Evolutionary conservation across 208 protist species (phyloP).

Genomic region (Vickermania spadyakhi): DNA sequence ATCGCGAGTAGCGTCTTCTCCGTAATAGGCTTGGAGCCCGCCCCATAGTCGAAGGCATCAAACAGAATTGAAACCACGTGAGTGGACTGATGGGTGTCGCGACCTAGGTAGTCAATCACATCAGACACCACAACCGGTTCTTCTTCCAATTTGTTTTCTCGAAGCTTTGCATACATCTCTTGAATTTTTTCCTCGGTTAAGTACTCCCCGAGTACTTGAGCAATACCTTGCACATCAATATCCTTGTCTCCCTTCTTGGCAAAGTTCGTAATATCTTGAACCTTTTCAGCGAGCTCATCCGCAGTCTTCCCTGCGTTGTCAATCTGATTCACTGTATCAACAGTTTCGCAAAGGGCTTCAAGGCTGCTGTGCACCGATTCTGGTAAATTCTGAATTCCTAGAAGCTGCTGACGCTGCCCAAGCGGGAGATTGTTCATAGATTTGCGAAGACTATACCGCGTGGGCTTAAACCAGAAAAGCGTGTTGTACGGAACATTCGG

Average conservation of each 20-base stretch:
- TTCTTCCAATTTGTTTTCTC: conserved; percentile 61
- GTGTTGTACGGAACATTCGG: conserved; percentile 81
- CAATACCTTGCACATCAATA: conserved; percentile 43
- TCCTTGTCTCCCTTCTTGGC: conserved; percentile 72
- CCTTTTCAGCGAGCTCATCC: conserved; percentile 66
- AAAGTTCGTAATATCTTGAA: conserved; percentile 64
- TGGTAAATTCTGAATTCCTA: conserved; percentile 84
- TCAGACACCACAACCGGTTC: conserved; percentile 74
- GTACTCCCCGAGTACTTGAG: conserved; percentile 55
- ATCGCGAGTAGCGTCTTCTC: conserved; percentile 68
- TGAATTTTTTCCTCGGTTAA: conserved; percentile 75
- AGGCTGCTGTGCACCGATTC: conserved; percentile 71
- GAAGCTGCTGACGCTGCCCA: conserved; percentile 71
- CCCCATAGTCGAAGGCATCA: conserved; percentile 82
- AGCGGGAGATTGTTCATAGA: conserved; percentile 79
- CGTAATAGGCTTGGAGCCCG: conserved; percentile 72
- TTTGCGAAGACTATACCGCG: conserved; percentile 69
- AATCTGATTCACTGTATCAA: conserved; percentile 53
- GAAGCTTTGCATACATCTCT: conserved; percentile 69
- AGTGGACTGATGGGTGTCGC: conserved; percentile 77
- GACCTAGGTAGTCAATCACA: conserved; percentile 76
- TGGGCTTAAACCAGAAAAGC: conserved; percentile 86
- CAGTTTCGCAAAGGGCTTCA: conserved; percentile 77
- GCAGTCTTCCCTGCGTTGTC: conserved; percentile 36
- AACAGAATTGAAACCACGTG: conserved; percentile 85